These are phyloP conservation scores for Blakeslea trispora DNA, from an alignment of 371 early-diverging fungal genomes.

Conservation along the genomic window DNA sequence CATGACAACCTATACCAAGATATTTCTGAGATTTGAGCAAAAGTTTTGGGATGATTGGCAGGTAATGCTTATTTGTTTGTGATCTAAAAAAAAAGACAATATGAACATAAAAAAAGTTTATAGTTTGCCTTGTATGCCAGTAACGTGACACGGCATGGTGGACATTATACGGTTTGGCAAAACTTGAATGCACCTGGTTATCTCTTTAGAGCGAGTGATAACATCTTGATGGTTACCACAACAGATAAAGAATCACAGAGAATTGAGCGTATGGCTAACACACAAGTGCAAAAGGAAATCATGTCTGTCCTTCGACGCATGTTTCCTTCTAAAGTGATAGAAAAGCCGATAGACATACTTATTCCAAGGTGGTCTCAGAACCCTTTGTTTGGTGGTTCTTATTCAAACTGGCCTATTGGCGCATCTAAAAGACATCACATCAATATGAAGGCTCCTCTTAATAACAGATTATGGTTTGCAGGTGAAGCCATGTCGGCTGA, in stretches of 20 bases:
- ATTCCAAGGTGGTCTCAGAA: constrained; percentile 49
- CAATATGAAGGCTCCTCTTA: constrained; percentile 42
- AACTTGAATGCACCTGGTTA: constrained; percentile 48
- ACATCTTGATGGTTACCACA: constrained; percentile 46
- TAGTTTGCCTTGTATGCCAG: constrained; percentile 50
- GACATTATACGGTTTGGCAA: constrained; percentile 52
- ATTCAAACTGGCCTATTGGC: constrained; percentile 53
- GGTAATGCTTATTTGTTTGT: no score
- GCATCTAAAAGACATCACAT: constrained; percentile 33
- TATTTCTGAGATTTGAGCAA: constrained; percentile 39
- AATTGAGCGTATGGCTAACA: constrained; percentile 37
- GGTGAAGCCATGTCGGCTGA: constrained; percentile 47
- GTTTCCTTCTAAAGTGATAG: constrained; percentile 24
- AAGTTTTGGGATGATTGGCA: constrained; percentile 53
- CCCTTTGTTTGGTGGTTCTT: constrained; percentile 50
- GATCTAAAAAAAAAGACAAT: neutral
- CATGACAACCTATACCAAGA: constrained; percentile 53
- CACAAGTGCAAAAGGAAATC: constrained; percentile 29
- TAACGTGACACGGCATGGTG: constrained; percentile 27
- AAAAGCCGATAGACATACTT: constrained; percentile 32
- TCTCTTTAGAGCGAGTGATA: constrained; percentile 13
- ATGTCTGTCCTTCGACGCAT: constrained; percentile 33
- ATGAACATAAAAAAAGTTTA: neutral
- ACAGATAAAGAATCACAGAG: constrained; percentile 42
- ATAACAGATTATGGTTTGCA: constrained; percentile 43